Base-by-base conservation (phyloP, 148 eudicot species). In the Euryodendron excelsum region DNA sequence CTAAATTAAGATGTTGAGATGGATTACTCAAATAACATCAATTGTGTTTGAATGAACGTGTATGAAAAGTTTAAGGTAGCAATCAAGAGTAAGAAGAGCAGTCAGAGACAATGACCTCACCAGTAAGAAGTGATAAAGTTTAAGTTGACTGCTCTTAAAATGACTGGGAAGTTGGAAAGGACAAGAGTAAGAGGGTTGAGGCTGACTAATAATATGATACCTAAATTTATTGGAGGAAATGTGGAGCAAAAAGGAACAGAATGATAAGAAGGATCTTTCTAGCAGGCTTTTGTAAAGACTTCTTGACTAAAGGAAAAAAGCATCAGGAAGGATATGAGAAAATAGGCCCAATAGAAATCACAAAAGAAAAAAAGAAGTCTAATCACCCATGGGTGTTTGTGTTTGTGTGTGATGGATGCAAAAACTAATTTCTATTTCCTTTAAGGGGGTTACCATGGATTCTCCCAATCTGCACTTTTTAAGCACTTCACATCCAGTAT, bases 401-500 rank as follows among this genome's bases (percentile, higher is more conserved):
- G n/a, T n/a, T n/a, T n/a, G n/a, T n/a, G n/a, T n/a, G n/a, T n/a
- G n/a, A n/a, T n/a, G 31, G 28, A 41, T 41, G 72, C n/a, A 41
- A 41, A 41, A 41, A 9, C 45, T 41, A 41, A 41, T 41, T 41
- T 41, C 7, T 41, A 15, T n/a, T n/a, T 50, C 14, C 55, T 17
- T 69, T 30, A 8, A n/a, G 37, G 64, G 27, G 69, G 37, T 80
- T 79, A 86, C 85, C 89, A 50, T 69, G 80, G 61, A 64, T 69
- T 78, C 78, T 67, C 76, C 60, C 1, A 56, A 60, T 65, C 31
- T 77, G 76, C 62, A 71, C 61, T 75, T 87, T 65, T 71, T 52
- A 48, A 68, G 50, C 73, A 83, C 77, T 67, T 84, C 73, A 79
- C 25, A 55, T 39, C 81, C 83, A 75, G 62, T 75, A 55, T 84